A percentile compares a stretch with the other conserved stretches of the same genome.
These are phyloP conservation scores for Pseudogymnoascus sp. DNA, from an alignment of 2,329 filamentous ascomycete species.

Conservation along the genomic window DNA sequence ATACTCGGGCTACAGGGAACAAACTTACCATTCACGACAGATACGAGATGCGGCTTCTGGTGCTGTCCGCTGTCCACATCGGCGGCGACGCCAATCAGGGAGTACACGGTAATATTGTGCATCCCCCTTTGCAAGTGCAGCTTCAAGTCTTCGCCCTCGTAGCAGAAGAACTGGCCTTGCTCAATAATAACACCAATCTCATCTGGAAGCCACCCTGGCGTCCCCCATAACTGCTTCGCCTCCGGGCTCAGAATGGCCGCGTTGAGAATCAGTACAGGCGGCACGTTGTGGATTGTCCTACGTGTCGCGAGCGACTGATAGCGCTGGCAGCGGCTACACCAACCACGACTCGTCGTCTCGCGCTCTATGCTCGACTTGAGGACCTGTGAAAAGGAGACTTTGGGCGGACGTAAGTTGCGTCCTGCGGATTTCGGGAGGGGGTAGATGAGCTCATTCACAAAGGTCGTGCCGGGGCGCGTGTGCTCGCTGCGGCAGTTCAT, in stretches of 20 bases:
- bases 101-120: slow-evolving; percentile 79
- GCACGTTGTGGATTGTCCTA: slow-evolving; percentile 74
- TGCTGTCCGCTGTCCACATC: slow-evolving; percentile 81
- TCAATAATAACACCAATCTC: slow-evolving; percentile 90
- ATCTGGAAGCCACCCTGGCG: slow-evolving; percentile 82
- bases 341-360: slow-evolving; percentile 80
- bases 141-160: slow-evolving; percentile 82
- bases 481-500: slow-evolving; percentile 83
- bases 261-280: slow-evolving; percentile 82
- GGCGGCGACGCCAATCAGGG: slow-evolving; percentile 78
- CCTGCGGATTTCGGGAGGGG: slow-evolving; percentile 45
- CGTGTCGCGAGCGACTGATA: slow-evolving; percentile 83
- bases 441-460: slow-evolving; percentile 81
- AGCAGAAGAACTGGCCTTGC: slow-evolving; percentile 76
- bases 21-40: slow-evolving; percentile 70
- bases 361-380: slow-evolving; percentile 88
- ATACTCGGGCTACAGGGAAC: not conserved
- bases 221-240: slow-evolving; percentile 75
- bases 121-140: slow-evolving; percentile 69
- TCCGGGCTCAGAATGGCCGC: slow-evolving; percentile 65
- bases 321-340: slow-evolving; percentile 83
- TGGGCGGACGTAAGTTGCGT: slow-evolving; percentile 42
- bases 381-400: slow-evolving; percentile 73
- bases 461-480: slow-evolving; percentile 66
- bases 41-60: slow-evolving; percentile 83